These are phyloP conservation scores for Tricholoma sp. DNA, from an alignment of 768 basidiomycete species.

Conservation along the genomic window DNA sequence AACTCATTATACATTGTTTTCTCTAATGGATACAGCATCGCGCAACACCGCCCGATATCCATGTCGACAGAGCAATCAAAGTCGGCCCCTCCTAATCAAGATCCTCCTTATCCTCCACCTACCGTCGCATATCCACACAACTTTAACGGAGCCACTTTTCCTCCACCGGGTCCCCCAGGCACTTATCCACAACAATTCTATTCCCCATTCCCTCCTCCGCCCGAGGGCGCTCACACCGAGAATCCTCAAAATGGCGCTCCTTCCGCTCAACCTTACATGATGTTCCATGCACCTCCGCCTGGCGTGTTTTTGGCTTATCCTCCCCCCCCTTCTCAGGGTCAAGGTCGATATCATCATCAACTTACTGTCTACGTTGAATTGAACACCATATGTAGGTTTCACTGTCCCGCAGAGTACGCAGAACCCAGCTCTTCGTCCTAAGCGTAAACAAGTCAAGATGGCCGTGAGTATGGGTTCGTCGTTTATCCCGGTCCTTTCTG, in stretches of 20 bases:
- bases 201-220: constrained; percentile 37
- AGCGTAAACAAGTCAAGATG: constrained; percentile 87
- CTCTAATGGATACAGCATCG: not conserved
- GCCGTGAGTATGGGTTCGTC: constrained; percentile 38
- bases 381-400: constrained; percentile 2
- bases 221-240: constrained; percentile 32
- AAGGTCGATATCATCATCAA: constrained; percentile 23
- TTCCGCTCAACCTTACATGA: constrained; percentile 33
- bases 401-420: constrained; percentile 20
- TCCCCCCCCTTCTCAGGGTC: constrained; percentile 28
- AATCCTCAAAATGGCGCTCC: constrained; percentile 28
- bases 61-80: constrained; percentile 33
- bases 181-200: constrained; percentile 35
- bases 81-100: constrained; percentile 23
- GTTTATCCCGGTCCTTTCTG: not conserved
- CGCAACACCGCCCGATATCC: not conserved
- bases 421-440: constrained; percentile 41
- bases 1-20: not conserved
- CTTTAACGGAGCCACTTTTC: constrained; percentile 26
- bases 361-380: not conserved
- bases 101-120: constrained; percentile 30
- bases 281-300: constrained; percentile 32
- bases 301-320: constrained; percentile 42
- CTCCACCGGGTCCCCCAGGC: constrained; percentile 24
- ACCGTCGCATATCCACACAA: constrained; percentile 27